Base-by-base conservation (phyloP, 1,284 basidiomycete species). In the Fomes fomentarius region DNA sequence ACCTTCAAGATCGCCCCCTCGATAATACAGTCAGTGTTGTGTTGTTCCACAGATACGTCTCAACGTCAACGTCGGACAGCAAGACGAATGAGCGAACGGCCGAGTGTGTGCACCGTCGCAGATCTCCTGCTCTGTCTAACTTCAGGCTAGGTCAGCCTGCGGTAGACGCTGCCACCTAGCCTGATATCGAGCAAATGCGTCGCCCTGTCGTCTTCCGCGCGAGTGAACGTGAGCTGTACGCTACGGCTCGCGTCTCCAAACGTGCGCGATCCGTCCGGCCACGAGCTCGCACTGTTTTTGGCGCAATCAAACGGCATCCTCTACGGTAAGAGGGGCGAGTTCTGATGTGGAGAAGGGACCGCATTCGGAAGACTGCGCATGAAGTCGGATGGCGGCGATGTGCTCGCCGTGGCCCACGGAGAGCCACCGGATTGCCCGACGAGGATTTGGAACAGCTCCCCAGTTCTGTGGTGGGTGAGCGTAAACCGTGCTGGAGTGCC, bases 211-310 rank as follows among this genome's bases (percentile, higher is more conserved):
- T 12, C 14, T 17, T n/a, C n/a, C n/a, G 33, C 39, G 15, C 55
- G 55, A 9, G 52, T 57, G 26, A 60, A 60, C 22, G 58, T 60
- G 19, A 60, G 50, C 47, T 60, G 58, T 8, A 60, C 41, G 17
- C 31, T 55, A 9, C 58, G 31, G 24, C 22, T 39, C 24, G 49
- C 17, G 52, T 60, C 55, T 9, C 55, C 55, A 17, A 60, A 57
- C 2, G 43, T 35, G 10, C 47, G 31, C 34, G 50, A 52, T 6
- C 50, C 52, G 37, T 60, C 42, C 1, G 42, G n/a, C 58, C 58
- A 60, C 3, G 44, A 35, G 44, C 30, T 22, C 19, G 37, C 7
- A 1, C 21, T 10, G 31, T 37, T 25, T 10, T 22, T 35, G 33
- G 2, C 12, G 19, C 44, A 46, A 15, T 14, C 12, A 22, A 46